Base-by-base conservation (phyloP, 148 eudicot genomes). In the Rhododendron henanense region DNA sequence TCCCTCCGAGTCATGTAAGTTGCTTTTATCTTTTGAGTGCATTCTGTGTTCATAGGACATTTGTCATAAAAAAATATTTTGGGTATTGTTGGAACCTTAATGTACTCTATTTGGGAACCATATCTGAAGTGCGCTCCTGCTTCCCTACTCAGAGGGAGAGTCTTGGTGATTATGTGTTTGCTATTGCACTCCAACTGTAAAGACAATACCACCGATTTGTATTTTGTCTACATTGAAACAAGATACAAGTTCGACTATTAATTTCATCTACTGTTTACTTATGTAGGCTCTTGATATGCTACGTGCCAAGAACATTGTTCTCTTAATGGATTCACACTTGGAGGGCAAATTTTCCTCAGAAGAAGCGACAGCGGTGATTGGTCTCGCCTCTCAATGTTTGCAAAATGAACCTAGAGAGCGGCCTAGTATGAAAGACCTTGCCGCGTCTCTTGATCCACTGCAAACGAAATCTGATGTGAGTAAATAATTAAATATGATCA, bases 1-100 rank as follows among this genome's bases (percentile, higher is more conserved):
- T 95, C 85, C 98, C 98, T 85, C 98, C 98, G 18, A 96, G 92
- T 90, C 98, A 96, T 87, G 98, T 95, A 84, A 91, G 97, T 89
- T 28, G 35, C 81, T 37, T 15, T 48, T 67, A 23, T 78, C 78
- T 37, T 82, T 87, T 4, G 47, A 33, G 28, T 76, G 31, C 35
- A 2, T 79, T 75, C 23, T 76, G 44, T 82, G 8, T 61, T 21
- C 23, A 4, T 4, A 67, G 37, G 8, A 59, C 31, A 33, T 44
- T 14, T 41, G 75, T 25, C 50, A 37, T 48, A 37, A 9, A 37
- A n/a, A n/a, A 6, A 14, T 81, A 15, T 19, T 45, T 41, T 82
- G 75, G 61, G 37, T 7, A 35, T 45, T 37, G 35, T 19, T 6
- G 55, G 21, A 53, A 51, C n/a, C 53, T 86, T 39, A 57, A 71